phyloP scores from a whole-genome alignment of 257 asterid genomes.

The Knoxia roxburghii region DNA sequence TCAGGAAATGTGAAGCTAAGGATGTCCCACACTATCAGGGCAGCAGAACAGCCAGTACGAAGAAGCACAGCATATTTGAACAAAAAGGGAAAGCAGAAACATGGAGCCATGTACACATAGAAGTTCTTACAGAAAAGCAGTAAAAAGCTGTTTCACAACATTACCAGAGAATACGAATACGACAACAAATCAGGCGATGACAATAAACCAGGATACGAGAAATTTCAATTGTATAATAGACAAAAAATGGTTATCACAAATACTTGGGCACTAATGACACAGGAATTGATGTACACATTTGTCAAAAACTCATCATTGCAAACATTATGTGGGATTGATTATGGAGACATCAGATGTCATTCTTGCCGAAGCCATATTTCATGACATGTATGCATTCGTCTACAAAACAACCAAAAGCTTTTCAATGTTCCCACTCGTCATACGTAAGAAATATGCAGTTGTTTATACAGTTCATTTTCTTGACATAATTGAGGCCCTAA shows the following conservation, averaged over 20 bases:
- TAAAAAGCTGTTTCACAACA: not conserved
- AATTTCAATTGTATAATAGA: not conserved
- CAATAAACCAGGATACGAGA: not conserved
- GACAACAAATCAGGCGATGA: not conserved
- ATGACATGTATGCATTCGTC: not conserved
- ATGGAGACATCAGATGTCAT: not conserved
- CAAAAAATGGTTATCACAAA: too few relatives aligned
- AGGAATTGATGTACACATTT: not conserved
- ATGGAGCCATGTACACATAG: not conserved
- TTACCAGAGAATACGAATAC: not conserved
- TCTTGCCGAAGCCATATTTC: not conserved
- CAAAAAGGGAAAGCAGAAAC: not conserved
- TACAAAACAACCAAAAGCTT: not conserved
- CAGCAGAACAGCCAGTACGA: slow-evolving; percentile 13
- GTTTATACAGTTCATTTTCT: too few relatives aligned
- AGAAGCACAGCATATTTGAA: slow-evolving; percentile 9
- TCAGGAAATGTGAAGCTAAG: slow-evolving; percentile 38
- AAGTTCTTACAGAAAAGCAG: not conserved
- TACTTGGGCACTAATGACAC: not conserved
- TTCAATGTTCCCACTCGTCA: too few relatives aligned
- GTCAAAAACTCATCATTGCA: not conserved
- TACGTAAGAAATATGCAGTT: too few relatives aligned
- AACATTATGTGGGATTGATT: not conserved
- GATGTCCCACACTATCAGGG: slow-evolving; percentile 27
- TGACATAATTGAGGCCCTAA: too few relatives aligned